Evolutionary conservation across 2,329 filamentous ascomycete species (phyloP).

Genomic region (Colletotrichum tamarilloi): DNA sequence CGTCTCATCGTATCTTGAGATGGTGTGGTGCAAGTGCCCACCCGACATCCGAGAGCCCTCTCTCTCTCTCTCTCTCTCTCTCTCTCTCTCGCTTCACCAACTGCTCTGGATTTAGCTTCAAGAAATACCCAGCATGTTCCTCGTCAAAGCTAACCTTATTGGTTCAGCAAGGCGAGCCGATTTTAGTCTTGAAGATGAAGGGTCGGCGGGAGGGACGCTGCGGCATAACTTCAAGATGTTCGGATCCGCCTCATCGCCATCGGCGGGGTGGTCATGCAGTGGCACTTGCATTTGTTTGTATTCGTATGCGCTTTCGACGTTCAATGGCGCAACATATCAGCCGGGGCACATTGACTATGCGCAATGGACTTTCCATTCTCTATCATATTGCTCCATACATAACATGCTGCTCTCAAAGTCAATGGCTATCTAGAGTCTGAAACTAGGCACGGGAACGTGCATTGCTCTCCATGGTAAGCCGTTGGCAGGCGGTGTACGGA

Average conservation of each 20-base stretch:
- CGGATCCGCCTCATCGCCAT: not conserved
- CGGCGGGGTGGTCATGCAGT: not conserved
- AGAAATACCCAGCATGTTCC: conserved; percentile 9
- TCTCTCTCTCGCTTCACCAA: conserved; percentile 19
- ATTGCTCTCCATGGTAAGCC: not conserved
- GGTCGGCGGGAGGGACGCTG: not conserved
- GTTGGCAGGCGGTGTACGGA: not conserved
- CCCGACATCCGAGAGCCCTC: not conserved
- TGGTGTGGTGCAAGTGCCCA: conserved; percentile 1
- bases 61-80: not conserved
- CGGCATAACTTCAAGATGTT: not conserved
- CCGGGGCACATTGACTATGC: not conserved
- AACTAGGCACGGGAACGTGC: not conserved
- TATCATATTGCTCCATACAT: not conserved
- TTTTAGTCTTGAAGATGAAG: not conserved
- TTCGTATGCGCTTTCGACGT: not conserved
- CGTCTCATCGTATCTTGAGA: conserved; percentile 5
- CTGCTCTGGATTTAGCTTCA: conserved; percentile 15
- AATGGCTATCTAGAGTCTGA: not conserved
- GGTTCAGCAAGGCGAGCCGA: not conserved
- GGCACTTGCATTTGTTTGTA: not conserved
- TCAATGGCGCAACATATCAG: not conserved
- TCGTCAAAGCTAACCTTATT: conserved; percentile 19
- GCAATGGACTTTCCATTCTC: not conserved
- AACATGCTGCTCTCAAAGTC: not conserved